A percentile compares a stretch with the other conserved stretches of the same genome.
Conservation (phyloP, 1,139 yeast species). For the Taphrina flavorubra region DNA sequence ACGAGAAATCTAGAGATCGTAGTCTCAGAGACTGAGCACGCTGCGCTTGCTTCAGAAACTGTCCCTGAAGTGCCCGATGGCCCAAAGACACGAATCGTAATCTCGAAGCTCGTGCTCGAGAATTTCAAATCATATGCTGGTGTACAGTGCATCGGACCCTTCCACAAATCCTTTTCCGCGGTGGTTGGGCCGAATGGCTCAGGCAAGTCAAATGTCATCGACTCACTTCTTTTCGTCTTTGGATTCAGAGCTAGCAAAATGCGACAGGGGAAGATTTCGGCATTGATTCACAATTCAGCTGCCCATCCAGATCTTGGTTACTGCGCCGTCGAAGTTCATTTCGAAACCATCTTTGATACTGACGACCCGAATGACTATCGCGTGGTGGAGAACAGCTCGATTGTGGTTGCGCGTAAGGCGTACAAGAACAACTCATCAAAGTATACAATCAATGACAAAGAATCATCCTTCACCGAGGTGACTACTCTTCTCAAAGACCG, state of each 20-base stretch:
- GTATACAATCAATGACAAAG: conserved; percentile 72
- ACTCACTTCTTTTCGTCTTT: conserved; percentile 91
- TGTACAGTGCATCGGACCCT: conserved; percentile 90
- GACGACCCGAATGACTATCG: conserved; percentile 50
- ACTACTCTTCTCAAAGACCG: conserved; percentile 74
- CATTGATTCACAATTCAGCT: conserved; percentile 81
- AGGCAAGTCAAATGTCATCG: conserved; percentile 96
- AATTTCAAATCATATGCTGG: conserved; percentile 98
- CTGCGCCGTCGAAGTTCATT: conserved; percentile 94
- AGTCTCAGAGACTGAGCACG: background rate
- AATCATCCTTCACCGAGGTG: conserved; percentile 79
- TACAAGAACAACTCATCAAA: conserved; percentile 75
- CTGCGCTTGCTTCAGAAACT: background rate
- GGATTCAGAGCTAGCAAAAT: conserved; percentile 96
- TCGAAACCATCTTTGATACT: conserved; percentile 72
- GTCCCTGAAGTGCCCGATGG: conserved; percentile 11
- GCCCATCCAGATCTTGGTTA: conserved; percentile 67
- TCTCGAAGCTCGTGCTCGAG: conserved; percentile 70
- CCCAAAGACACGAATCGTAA: conserved; percentile 66
- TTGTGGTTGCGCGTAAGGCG: conserved; percentile 82
- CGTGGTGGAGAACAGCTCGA: conserved; percentile 61
- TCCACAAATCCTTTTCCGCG: conserved; percentile 86
- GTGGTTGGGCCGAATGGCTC: conserved; percentile 99
- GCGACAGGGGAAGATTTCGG: conserved; percentile 93
- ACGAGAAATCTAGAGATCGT: background rate